A percentile compares a stretch with the other conserved stretches of the same genome.
Evolutionary conservation across 129 eudicot genomes (phyloP).

Genomic region (Centrapalus pauciflorus): DNA sequence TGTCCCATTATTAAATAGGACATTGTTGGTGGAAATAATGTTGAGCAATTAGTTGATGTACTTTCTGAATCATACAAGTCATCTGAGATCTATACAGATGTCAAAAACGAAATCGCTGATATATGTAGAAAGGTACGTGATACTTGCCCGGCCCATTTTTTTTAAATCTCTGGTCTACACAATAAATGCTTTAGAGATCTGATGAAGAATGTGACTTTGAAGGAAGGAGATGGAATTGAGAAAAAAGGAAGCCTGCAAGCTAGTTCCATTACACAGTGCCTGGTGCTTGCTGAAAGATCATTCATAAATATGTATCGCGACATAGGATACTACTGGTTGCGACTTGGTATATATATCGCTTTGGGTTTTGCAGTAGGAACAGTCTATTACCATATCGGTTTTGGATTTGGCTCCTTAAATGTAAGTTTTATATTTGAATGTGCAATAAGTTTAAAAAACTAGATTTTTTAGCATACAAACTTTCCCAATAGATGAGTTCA

Average conservation of each 20-base stretch:
- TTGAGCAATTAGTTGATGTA: constrained; percentile 38
- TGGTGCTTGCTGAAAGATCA: constrained; percentile 47
- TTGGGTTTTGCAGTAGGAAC: constrained; percentile 54
- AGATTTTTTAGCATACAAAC: background rate
- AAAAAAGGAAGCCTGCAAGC: constrained; percentile 36
- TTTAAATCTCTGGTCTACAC: no score
- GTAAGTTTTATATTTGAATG: constrained; percentile 29
- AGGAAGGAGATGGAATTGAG: constrained; percentile 31
- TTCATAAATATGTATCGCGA: constrained; percentile 68
- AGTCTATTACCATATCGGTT: constrained; percentile 45
- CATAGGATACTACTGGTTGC: constrained; percentile 72
- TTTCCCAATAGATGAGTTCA: no score
- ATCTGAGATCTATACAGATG: constrained; percentile 34
- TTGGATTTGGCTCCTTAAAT: constrained; percentile 42
- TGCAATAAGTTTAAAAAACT: background rate
- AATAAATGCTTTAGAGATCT: no score
- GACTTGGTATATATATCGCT: constrained; percentile 53
- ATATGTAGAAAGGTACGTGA: constrained; percentile 37
- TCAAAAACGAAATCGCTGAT: constrained; percentile 31
- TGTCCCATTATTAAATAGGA: constrained; percentile 39
- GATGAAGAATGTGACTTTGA: background rate
- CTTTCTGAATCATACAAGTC: constrained; percentile 48
- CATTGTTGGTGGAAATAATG: constrained; percentile 19
- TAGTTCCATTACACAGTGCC: constrained; percentile 41
- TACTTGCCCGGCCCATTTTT: background rate